A percentile compares a stretch with the other conserved stretches of the same genome.
These are phyloP conservation scores for Suillus fuscotomentosus DNA, from an alignment of 768 basidiomycete genomes.

Conservation along the genomic window DNA sequence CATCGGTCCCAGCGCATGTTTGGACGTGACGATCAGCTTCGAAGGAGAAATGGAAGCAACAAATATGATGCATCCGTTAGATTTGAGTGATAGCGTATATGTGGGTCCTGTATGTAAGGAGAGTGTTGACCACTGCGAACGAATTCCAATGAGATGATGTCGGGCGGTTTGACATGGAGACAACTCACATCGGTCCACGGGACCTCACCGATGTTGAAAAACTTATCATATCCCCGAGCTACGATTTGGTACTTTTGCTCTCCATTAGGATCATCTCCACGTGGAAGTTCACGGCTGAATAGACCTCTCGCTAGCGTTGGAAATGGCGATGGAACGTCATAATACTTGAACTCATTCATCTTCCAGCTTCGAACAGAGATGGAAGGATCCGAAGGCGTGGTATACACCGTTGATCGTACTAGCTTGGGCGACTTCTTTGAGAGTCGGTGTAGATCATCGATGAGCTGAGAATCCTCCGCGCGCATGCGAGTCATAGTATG, in stretches of 20 bases:
- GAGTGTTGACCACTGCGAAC: neutral
- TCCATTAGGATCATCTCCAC: conserved; percentile 26
- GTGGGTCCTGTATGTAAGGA: neutral
- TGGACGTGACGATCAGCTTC: conserved; percentile 84
- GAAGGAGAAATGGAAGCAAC: conserved; percentile 30
- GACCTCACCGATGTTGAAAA: conserved; percentile 97
- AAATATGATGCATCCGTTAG: neutral
- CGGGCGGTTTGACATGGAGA: neutral
- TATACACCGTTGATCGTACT: conserved; percentile 34
- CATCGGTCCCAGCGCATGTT: conserved; percentile 79
- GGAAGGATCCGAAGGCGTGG: neutral
- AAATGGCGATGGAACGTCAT: conserved; percentile 63
- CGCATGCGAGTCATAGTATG: conserved; percentile 25
- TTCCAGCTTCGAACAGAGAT: neutral
- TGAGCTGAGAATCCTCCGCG: conserved; percentile 57
- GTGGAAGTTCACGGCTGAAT: conserved; percentile 60
- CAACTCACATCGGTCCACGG: conserved; percentile 75
- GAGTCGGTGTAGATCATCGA: conserved; percentile 50
- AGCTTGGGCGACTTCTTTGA: conserved; percentile 62
- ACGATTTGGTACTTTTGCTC: conserved; percentile 61
- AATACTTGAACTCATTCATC: neutral
- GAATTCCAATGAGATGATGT: neutral
- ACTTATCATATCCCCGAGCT: conserved; percentile 95
- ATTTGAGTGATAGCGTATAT: neutral
- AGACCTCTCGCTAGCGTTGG: conserved; percentile 94